Evolutionary conservation across 176 grass and related monocot genomes (phyloP).

Genomic region (Hordeum marinum): DNA sequence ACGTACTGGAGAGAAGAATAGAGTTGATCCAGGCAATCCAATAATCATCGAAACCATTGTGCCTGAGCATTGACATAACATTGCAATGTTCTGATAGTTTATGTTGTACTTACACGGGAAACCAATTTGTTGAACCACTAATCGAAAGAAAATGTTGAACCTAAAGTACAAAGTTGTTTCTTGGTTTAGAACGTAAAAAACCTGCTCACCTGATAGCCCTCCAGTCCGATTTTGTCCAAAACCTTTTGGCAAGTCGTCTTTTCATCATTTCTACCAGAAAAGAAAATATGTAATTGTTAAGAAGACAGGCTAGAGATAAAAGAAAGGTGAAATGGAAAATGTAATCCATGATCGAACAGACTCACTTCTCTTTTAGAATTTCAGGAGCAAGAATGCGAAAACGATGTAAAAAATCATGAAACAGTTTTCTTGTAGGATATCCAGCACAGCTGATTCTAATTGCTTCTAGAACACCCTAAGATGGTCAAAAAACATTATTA

Average conservation of each 20-base stretch:
- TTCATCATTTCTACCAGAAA: conserved; percentile 74
- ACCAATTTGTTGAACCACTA: conserved; percentile 6
- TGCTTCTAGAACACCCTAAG: conserved; percentile 97
- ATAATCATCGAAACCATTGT: background rate
- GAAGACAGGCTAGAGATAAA: conserved; percentile 15
- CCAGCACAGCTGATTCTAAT: conserved; percentile 98
- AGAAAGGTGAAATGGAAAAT: background rate
- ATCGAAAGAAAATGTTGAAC: background rate
- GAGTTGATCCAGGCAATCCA: background rate
- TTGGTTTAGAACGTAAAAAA: conserved; percentile 26
- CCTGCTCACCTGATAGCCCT: conserved; percentile 78
- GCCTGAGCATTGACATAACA: background rate
- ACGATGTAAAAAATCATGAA: conserved; percentile 91
- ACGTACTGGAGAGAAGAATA: background rate
- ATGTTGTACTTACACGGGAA: background rate
- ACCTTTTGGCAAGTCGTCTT: conserved; percentile 76
- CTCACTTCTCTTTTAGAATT: conserved; percentile 85
- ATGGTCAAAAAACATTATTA: conserved; percentile 16
- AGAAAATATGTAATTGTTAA: background rate
- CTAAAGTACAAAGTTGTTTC: background rate
- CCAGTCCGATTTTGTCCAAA: conserved; percentile 80
- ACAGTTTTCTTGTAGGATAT: conserved; percentile 93
- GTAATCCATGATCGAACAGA: background rate
- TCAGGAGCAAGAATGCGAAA: conserved; percentile 91
- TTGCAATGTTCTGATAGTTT: background rate